Base-by-base conservation (phyloP, 2,329 filamentous ascomycete genomes). In the Cladorrhinum sp. region DNA sequence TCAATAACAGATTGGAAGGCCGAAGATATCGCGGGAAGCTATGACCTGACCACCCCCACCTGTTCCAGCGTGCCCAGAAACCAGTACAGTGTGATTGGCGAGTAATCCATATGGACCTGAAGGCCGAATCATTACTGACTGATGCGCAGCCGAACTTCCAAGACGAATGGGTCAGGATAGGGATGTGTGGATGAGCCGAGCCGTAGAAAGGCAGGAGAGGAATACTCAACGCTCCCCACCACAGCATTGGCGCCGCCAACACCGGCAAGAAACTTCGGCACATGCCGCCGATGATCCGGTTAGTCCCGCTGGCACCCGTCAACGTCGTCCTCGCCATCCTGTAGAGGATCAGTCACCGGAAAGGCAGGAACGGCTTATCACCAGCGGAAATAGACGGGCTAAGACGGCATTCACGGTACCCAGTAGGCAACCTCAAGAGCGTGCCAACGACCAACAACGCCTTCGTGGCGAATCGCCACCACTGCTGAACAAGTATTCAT, bases 101-200 rank as follows among this genome's bases (percentile, higher is more conserved):
- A 46, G 42, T 46, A 12, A 16, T 46, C 4, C 42, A 46, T 46
- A 12, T 9, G 12, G 33, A 36, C 16, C n/a, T 18, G 16, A 21
- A 21, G 4, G 18, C 16, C 2, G n/a, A 20, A 20, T 21, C 3
- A 3, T 46, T 16, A 42, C 42, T 46, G 16, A 46, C 42, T 46
- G 42, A 20, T 46, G 42, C 5, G 42, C 18, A 46, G 42, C 16
- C 42, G 42, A 46, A 46, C 42, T 46, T 54, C 18, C 33, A 60
- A 50, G 30, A 26, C 16, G n/a, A 5, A 33, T 57, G 20, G 57
- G 62, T 51, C 23, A 49, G 3, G 36, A 55, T 10, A 55, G 59
- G 10, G 64, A 66, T 46, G 58, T 58, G 4, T 26, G 51, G 18
- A 55, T 64, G 39, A 64, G 62, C 50, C 60, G 60, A 12, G 33